Conservation (phyloP, 1,284 basidiomycete species). For the Laetiporus sulphureus region DNA sequence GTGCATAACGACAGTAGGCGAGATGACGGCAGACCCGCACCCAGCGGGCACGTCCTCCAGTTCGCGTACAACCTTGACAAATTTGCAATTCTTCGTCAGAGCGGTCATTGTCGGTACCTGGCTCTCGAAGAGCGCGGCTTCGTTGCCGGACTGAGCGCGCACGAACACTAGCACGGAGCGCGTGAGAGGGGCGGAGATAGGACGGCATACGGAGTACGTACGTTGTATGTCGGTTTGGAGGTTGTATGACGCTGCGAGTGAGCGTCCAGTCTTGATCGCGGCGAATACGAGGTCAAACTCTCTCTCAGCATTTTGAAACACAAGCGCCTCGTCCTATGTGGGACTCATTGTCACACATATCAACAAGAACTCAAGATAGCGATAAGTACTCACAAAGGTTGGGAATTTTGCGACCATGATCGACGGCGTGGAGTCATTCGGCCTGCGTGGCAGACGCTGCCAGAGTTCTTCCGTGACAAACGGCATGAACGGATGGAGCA, state of each 20-base stretch:
- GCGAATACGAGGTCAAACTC: constrained; percentile 87
- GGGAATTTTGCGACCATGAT: constrained; percentile 92
- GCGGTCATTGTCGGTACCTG: constrained; percentile 75
- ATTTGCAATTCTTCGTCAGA: constrained; percentile 87
- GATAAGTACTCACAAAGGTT: constrained; percentile 48
- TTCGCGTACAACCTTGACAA: constrained; percentile 41
- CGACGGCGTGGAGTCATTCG: constrained; percentile 75
- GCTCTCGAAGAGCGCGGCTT: constrained; percentile 60
- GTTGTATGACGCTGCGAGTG: constrained; percentile 88
- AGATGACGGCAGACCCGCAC: constrained; percentile 82
- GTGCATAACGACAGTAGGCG: constrained; percentile 69
- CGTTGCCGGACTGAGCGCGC: constrained; percentile 60
- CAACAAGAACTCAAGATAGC: background rate
- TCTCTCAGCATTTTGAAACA: constrained; percentile 72
- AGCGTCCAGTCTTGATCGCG: constrained; percentile 76
- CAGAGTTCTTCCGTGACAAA: constrained; percentile 98
- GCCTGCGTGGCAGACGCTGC: constrained; percentile 89
- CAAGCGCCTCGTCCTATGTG: constrained; percentile 57
- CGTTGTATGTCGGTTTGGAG: constrained; percentile 84
- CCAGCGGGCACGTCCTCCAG: constrained; percentile 72
- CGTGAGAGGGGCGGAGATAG: background rate
- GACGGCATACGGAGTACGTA: constrained; percentile 29
- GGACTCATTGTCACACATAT: background rate
- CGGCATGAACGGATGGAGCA: constrained; percentile 99
- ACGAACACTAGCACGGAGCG: constrained; percentile 60